phyloP scores from a whole-genome alignment of 495 filamentous ascomycete species.

The Penicillium manginii region DNA sequence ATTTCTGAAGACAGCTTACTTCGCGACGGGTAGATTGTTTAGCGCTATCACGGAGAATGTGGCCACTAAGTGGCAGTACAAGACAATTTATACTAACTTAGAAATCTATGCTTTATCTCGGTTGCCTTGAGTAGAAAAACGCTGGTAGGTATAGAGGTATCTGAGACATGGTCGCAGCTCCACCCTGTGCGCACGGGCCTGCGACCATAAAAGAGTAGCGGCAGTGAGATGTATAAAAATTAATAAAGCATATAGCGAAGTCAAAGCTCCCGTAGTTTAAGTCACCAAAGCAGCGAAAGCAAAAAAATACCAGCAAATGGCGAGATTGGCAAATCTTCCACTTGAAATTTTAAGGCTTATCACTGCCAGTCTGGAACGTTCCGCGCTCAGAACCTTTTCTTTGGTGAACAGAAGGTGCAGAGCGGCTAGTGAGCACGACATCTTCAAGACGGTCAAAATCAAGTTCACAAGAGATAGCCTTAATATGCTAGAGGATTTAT shows the following conservation, averaged over 20 bases:
- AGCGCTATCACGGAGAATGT: too few relatives aligned
- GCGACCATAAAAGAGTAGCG: too few relatives aligned
- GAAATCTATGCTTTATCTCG: neutral
- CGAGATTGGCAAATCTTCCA: neutral
- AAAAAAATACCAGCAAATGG: neutral
- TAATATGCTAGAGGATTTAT: neutral
- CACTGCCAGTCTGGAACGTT: neutral
- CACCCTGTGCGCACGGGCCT: neutral
- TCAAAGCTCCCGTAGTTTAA: too few relatives aligned
- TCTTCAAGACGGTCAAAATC: neutral
- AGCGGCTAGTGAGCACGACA: neutral
- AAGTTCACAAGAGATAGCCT: neutral
- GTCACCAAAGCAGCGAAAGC: too few relatives aligned
- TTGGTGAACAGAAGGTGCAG: constrained; percentile 1
- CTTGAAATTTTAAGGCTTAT: neutral
- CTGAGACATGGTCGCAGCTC: neutral
- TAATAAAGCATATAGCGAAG: too few relatives aligned
- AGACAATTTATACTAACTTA: neutral
- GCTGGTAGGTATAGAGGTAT: neutral
- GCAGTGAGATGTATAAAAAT: too few relatives aligned
- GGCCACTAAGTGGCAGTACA: neutral
- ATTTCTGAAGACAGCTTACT: too few relatives aligned
- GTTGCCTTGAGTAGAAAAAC: neutral
- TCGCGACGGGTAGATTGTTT: too few relatives aligned
- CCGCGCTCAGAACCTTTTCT: neutral